These are phyloP conservation scores for Phytophthora colocasiae DNA, from an alignment of 352 stramenopile species.

Conservation along the genomic window DNA sequence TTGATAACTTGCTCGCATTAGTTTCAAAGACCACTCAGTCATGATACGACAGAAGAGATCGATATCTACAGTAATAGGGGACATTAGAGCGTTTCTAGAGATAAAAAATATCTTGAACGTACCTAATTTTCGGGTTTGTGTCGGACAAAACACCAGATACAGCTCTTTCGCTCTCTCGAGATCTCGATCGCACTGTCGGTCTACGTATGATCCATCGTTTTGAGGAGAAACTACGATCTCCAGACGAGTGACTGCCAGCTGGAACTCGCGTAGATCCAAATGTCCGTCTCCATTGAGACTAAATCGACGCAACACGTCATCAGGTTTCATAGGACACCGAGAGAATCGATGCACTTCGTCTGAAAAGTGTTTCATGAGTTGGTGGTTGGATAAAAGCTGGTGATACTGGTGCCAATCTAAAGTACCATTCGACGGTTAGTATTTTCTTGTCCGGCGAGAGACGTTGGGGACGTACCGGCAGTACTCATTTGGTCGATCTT, in stretches of 20 bases:
- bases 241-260: constrained; percentile 74
- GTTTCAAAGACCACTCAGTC: constrained; percentile 74
- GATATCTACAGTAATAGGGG: too few species aligned
- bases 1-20: constrained; percentile 57
- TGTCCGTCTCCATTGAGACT: constrained; percentile 81
- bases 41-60: constrained; percentile 86
- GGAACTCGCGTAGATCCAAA: constrained; percentile 79
- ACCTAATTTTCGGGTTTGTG: constrained; percentile 71
- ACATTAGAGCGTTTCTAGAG: too few species aligned
- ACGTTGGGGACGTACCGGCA: constrained; percentile 36
- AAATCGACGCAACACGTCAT: constrained; percentile 75
- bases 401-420: constrained; percentile 78
- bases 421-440: constrained; percentile 2
- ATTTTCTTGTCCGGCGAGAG: background rate
- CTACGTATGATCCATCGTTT: constrained; percentile 4
- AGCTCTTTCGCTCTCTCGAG: constrained; percentile 56
- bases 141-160: constrained; percentile 76
- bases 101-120: background rate
- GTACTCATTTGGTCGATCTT: constrained; percentile 88
- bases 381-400: constrained; percentile 61
- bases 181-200: constrained; percentile 20
- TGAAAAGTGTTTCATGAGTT: constrained; percentile 67
- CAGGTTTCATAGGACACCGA: constrained; percentile 65
- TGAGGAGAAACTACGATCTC: constrained; percentile 49
- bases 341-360: constrained; percentile 70